Evolutionary conservation across 306 rosid genomes (phyloP), one percentile per base, ranked within the genome.

Genomic region (Vachellia collinsii): DNA sequence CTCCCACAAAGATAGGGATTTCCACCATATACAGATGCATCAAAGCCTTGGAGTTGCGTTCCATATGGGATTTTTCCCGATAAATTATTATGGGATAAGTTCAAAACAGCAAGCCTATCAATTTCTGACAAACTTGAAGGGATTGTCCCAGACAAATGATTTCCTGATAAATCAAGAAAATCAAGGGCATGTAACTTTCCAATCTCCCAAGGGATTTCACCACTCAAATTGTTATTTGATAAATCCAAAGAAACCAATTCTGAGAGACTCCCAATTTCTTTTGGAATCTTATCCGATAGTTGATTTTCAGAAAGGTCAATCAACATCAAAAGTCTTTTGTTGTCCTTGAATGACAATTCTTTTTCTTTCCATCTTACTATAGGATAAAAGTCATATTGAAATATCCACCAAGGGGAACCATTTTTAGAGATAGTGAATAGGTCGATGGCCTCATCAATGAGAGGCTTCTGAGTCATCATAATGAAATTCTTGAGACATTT

Each of bases 151-250:
- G 4, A 39, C 6, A 67, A 19, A 39, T n/a, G 80, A 23, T 81
- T 81, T 54, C 16, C 58, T 22, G 80, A 76, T n/a, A 81, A 64
- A 13, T 68, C 80, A 13, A 75, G 71, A 22, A 46, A 68, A 3
- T 68, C 65, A 0, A 65, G 46, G 4, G 23, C 41, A 8, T 65
- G 22, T 12, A 81, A 7, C 0, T 34, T 56, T 19, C 77, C 65
- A 4, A 75, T 0, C 10, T 48, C n/a, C 16, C 11, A 19, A 9
- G 80, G 53, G 5, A 81, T 75, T 4, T 53, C 23, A 6, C 23
- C 56, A 14, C 56, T 50, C n/a, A 50, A 16, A 50, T 16, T 50
- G 56, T 50, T 17, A 1, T 8, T 0, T 67, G 72, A 67, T n/a
- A 67, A 67, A 38, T 67, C 23, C 0, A 67, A 8, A 10, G 77